These are phyloP conservation scores for Sesbania bispinosa DNA, from an alignment of 306 rosid species.

Conservation along the genomic window DNA sequence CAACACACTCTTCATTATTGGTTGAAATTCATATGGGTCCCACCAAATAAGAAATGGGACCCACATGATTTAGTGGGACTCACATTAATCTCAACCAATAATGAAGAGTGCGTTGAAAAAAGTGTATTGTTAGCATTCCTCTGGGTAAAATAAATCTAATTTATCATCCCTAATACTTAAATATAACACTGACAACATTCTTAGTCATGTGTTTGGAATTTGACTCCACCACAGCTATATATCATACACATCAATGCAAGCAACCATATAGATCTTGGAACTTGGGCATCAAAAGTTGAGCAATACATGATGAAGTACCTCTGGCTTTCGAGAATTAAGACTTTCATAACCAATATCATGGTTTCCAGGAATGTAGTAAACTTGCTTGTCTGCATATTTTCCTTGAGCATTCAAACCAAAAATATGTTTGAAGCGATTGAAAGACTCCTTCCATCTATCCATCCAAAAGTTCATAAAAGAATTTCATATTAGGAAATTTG, in stretches of 20 bases:
- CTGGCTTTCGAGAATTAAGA: slow-evolving; percentile 44
- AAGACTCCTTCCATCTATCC: slow-evolving; percentile 74
- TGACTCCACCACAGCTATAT: slow-evolving; percentile 10
- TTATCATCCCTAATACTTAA: neutral
- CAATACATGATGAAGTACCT: slow-evolving; percentile 41
- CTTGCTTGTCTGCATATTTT: slow-evolving; percentile 41
- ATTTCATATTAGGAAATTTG: slow-evolving; percentile 20
- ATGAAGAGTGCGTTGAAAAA: too few relatives aligned
- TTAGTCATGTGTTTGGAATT: slow-evolving; percentile 2
- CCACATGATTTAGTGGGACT: too few relatives aligned
- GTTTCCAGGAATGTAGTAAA: slow-evolving; percentile 68
- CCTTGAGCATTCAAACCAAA: slow-evolving; percentile 54
- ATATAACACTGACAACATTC: slow-evolving; percentile 11
- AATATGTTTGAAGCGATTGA: slow-evolving; percentile 64
- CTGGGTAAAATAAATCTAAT: neutral
- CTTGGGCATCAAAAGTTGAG: neutral
- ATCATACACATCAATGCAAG: neutral
- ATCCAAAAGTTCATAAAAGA: slow-evolving; percentile 29
- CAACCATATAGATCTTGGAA: slow-evolving; percentile 11
- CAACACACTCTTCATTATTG: too few relatives aligned
- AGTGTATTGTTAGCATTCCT: too few relatives aligned
- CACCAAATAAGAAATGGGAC: too few relatives aligned
- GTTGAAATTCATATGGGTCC: too few relatives aligned
- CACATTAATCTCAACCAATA: too few relatives aligned
- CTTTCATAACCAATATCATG: slow-evolving; percentile 80